Evolutionary conservation across 108 stramenopile species (phyloP).

Genomic region (Aureococcus anophagefferens): DNA sequence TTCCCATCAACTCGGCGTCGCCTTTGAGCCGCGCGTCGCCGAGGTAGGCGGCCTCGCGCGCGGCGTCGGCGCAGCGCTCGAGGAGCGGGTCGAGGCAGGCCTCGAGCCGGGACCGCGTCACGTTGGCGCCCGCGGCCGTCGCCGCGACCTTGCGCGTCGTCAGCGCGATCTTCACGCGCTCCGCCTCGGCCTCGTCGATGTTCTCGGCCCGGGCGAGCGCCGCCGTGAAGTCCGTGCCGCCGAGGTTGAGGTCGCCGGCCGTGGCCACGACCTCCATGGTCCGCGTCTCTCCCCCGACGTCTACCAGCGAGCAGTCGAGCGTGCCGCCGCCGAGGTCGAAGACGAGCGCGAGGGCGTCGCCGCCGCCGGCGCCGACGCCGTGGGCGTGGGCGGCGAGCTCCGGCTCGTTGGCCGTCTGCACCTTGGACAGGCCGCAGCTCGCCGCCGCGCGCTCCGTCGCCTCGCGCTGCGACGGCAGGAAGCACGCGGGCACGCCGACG

Average conservation of each 20-base stretch:
- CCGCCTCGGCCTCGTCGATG: too few relatives aligned
- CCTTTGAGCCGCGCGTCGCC: not conserved
- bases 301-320: conserved; percentile 7
- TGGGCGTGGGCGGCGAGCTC: conserved; percentile 10
- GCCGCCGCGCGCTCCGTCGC: conserved; percentile 6
- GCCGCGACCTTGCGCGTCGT: not conserved
- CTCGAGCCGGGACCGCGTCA: not conserved
- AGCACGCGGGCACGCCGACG: too few relatives aligned
- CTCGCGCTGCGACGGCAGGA: not conserved
- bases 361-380: not conserved
- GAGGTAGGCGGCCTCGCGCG: not conserved
- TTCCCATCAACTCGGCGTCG: too few relatives aligned
- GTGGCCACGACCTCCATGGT: conserved; percentile 9
- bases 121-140: too few relatives aligned
- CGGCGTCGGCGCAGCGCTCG: not conserved
- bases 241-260: conserved; percentile 12
- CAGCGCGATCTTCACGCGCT: not conserved
- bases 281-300: conserved; percentile 3
- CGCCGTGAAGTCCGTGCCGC: conserved; percentile 13
- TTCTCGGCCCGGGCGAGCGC: too few relatives aligned
- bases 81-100: not conserved
- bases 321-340: conserved; percentile 21
- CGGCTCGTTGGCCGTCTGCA: conserved; percentile 12
- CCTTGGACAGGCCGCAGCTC: conserved; percentile 1
- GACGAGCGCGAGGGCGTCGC: conserved; percentile 6